These are phyloP conservation scores for Mycena citricolor DNA, from an alignment of 1,284 basidiomycete species.

Conservation along the genomic window DNA sequence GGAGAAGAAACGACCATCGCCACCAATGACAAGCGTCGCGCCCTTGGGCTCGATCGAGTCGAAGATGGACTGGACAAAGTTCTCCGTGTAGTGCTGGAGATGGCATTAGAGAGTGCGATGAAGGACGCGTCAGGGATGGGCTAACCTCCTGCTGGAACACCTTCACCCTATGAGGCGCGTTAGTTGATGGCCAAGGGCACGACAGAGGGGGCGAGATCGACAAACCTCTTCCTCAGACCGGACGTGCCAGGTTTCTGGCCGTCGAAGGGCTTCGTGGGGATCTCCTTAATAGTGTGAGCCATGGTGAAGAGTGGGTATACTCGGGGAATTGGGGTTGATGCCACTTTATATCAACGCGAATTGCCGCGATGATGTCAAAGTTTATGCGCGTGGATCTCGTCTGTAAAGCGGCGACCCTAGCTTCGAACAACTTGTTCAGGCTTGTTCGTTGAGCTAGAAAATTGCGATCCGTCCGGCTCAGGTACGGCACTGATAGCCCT, in stretches of 20 bases:
- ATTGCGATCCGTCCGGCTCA: too few relatives aligned
- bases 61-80: conserved; percentile 96
- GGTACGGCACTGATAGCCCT: too few relatives aligned
- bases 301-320: conserved; percentile 31
- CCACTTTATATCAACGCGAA: too few relatives aligned
- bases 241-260: conserved; percentile 96
- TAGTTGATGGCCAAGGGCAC: neutral
- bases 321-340: too few relatives aligned
- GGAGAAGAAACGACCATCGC: conserved; percentile 94
- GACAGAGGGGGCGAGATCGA: neutral
- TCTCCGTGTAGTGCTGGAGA: conserved; percentile 94
- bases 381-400: too few relatives aligned
- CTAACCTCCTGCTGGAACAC: conserved; percentile 87
- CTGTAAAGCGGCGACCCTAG: too few relatives aligned
- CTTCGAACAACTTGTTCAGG: too few relatives aligned
- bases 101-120: conserved; percentile 12
- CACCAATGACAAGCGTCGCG: conserved; percentile 91
- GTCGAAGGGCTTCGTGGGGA: conserved; percentile 75
- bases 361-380: too few relatives aligned
- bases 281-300: conserved; percentile 54
- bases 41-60: conserved; percentile 84
- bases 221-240: conserved; percentile 85
- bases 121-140: conserved; percentile 20
- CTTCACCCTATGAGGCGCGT: conserved; percentile 66
- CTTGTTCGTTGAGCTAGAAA: too few relatives aligned